Percentiles rank a stretch among this genome's conserved stretches.
These are phyloP conservation scores for Ligustrum vulgare DNA, from an alignment of 257 asterid genomes.

Conservation along the genomic window DNA sequence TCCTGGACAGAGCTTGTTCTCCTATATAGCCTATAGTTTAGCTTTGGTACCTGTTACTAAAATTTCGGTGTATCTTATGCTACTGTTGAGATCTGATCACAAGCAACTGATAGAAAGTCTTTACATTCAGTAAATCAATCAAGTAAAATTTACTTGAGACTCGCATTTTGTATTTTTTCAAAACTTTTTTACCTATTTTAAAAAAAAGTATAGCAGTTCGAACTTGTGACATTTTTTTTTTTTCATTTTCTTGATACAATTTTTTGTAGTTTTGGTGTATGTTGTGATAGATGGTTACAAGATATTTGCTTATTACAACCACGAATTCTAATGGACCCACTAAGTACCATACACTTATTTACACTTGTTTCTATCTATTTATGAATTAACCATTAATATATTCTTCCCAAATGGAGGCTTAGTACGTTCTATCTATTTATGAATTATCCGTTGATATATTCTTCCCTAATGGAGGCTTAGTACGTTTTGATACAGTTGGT, in stretches of 20 bases:
- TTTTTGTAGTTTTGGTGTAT: background rate
- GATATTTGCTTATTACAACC: background rate
- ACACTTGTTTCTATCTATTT: no score
- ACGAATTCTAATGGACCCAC: no score
- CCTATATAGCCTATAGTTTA: background rate
- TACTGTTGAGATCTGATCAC: background rate
- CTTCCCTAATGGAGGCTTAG: no score
- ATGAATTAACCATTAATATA: no score
- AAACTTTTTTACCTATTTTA: background rate
- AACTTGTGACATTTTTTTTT: background rate
- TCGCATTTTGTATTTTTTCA: background rate
- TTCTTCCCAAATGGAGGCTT: no score
- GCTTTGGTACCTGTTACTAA: background rate
- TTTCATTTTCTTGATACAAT: constrained; percentile 1
- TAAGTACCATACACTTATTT: no score
- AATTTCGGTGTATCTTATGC: background rate
- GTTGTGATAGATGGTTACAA: background rate
- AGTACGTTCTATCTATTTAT: no score
- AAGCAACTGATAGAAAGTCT: background rate
- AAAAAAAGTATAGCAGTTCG: background rate
- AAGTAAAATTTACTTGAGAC: background rate
- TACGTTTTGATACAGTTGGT: background rate
- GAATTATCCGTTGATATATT: no score
- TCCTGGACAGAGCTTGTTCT: background rate
- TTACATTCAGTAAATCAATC: background rate